Conservation (phyloP, 345 rosid genomes). For the Garcia nutans region DNA sequence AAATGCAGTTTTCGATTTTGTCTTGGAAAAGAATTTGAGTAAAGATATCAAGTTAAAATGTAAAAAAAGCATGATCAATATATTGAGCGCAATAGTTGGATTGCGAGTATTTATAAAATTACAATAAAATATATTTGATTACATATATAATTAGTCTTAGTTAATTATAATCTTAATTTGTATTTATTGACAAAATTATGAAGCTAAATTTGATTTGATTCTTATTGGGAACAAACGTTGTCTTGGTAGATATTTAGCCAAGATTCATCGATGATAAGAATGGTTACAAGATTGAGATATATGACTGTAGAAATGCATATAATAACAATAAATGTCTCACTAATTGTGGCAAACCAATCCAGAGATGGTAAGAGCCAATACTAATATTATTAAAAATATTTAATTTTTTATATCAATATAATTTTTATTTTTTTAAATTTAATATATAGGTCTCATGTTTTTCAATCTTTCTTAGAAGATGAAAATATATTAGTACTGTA, state of each 20-base stretch:
- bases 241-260: slow-evolving; percentile 28
- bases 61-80: slow-evolving; percentile 7
- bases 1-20: too few relatives aligned
- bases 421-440: too few relatives aligned
- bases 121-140: neutral
- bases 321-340: slow-evolving; percentile 19
- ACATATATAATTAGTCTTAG: too few relatives aligned
- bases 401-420: too few relatives aligned
- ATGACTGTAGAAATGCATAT: slow-evolving; percentile 21
- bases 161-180: too few relatives aligned
- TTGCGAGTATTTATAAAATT: slow-evolving; percentile 7
- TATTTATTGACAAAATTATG: slow-evolving; percentile 12
- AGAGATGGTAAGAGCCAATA: slow-evolving; percentile 46
- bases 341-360: slow-evolving; percentile 58
- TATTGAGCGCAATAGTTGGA: slow-evolving; percentile 26
- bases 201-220: slow-evolving; percentile 5
- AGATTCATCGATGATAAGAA: slow-evolving; percentile 12
- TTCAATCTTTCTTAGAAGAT: too few relatives aligned
- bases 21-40: too few relatives aligned
- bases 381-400: too few relatives aligned
- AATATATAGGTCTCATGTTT: too few relatives aligned
- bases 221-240: neutral
- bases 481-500: too few relatives aligned
- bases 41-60: too few relatives aligned
- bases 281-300: slow-evolving; percentile 5